These are phyloP conservation scores for Sedum album DNA, from an alignment of 164 flowering plant genomes.

Conservation along the genomic window DNA sequence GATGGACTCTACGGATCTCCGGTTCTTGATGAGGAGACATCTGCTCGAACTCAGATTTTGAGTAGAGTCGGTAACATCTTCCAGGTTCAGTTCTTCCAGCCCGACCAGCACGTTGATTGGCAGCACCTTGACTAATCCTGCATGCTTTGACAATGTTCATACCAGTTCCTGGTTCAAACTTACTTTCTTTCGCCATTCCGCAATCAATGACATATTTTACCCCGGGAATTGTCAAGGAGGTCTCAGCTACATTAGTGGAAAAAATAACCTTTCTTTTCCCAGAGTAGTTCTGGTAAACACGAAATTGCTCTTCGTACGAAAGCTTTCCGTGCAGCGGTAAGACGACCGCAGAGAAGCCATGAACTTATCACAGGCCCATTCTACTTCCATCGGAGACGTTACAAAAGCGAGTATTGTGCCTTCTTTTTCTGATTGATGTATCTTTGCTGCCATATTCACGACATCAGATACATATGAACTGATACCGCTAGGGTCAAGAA, in stretches of 20 bases:
- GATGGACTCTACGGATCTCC: slow-evolving; percentile 89
- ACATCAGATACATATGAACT: slow-evolving; percentile 64
- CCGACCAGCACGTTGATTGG: slow-evolving; percentile 90
- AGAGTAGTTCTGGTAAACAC: slow-evolving; percentile 49
- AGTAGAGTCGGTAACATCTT: slow-evolving; percentile 74
- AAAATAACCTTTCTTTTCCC: slow-evolving; percentile 81
- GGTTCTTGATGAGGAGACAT: slow-evolving; percentile 78
- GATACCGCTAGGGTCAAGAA: slow-evolving; percentile 19
- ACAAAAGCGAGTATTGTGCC: slow-evolving; percentile 89
- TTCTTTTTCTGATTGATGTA: slow-evolving; percentile 55
- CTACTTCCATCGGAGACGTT: slow-evolving; percentile 87
- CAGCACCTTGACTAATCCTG: slow-evolving; percentile 77
- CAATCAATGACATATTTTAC: slow-evolving; percentile 86
- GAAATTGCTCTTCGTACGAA: slow-evolving; percentile 63
- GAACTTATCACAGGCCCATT: slow-evolving; percentile 90
- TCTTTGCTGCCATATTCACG: slow-evolving; percentile 47
- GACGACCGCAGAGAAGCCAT: slow-evolving; percentile 37
- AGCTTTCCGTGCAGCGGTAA: slow-evolving; percentile 90
- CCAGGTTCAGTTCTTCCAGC: slow-evolving; percentile 97
- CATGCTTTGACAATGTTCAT: slow-evolving; percentile 85
- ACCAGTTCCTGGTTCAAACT: slow-evolving; percentile 74
- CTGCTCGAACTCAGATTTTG: slow-evolving; percentile 41
- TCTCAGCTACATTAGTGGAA: slow-evolving; percentile 93
- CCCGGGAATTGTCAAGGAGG: slow-evolving; percentile 95
- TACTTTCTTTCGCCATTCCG: slow-evolving; percentile 82